Evolutionary conservation across 768 basidiomycete genomes (phyloP).

Genomic region (Mycena leptocephala): DNA sequence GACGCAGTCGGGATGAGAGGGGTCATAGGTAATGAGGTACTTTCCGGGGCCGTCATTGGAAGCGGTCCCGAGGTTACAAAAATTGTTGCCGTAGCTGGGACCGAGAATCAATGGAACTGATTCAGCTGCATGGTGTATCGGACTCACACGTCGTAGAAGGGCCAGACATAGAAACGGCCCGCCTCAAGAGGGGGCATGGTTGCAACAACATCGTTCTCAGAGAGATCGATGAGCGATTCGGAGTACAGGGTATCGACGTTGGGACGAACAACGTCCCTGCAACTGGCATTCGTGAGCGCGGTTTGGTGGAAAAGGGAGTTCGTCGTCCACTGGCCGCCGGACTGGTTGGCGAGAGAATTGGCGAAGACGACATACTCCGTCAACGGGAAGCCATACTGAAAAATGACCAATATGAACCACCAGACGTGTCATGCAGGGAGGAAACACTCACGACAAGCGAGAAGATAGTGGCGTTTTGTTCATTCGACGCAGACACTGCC

Average conservation of each 20-base stretch:
- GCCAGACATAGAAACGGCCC: slow-evolving; percentile 19
- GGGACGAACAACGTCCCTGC: slow-evolving; percentile 1
- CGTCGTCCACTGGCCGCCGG: not conserved
- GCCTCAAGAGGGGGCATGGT: not conserved
- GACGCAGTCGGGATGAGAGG: not conserved
- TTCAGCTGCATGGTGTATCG: no score
- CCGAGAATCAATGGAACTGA: not conserved
- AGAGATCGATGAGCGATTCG: slow-evolving; percentile 4
- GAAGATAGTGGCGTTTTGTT: no score
- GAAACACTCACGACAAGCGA: no score
- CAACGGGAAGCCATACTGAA: not conserved
- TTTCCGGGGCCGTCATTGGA: slow-evolving; percentile 10
- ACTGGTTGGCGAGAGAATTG: not conserved
- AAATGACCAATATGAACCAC: no score
- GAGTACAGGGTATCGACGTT: slow-evolving; percentile 29
- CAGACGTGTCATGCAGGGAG: no score
- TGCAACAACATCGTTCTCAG: slow-evolving; percentile 2
- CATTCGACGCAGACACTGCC: no score
- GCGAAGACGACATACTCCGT: not conserved
- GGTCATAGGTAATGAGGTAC: slow-evolving; percentile 7
- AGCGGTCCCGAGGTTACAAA: slow-evolving; percentile 5
- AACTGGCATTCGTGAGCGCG: not conserved
- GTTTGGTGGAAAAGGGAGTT: not conserved
- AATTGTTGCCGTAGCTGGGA: slow-evolving; percentile 8
- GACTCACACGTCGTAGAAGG: slow-evolving; percentile 32